Conservation (phyloP, 2,329 filamentous ascomycete species). For the Colletotrichum echinochloae region DNA sequence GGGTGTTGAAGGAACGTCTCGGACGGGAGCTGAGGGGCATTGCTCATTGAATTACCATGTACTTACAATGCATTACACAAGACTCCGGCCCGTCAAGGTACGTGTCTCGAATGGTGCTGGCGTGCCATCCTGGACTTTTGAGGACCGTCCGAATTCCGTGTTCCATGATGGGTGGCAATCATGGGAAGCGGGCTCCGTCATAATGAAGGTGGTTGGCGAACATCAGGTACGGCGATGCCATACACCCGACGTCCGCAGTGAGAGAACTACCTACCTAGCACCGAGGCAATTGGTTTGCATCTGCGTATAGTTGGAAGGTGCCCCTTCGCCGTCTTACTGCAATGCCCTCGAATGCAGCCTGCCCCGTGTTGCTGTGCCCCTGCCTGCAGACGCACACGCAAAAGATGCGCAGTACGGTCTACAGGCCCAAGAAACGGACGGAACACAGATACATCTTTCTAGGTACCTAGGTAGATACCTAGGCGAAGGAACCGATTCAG, state of each 20-base stretch:
- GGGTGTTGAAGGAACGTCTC: constrained; percentile 29
- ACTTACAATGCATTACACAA: constrained; percentile 11
- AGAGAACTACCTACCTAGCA: too few species aligned
- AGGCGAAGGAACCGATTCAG: too few species aligned
- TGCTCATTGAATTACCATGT: not conserved
- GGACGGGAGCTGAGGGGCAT: constrained; percentile 8
- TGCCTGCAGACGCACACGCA: constrained; percentile 22
- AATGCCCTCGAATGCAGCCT: constrained; percentile 13
- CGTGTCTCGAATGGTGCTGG: constrained; percentile 1
- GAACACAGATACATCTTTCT: not conserved
- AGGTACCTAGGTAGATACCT: not conserved
- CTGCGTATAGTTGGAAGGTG: not conserved
- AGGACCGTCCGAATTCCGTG: not conserved
- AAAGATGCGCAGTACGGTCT: constrained; percentile 5
- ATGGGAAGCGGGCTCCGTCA: not conserved
- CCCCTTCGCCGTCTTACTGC: not conserved
- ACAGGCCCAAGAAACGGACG: not conserved
- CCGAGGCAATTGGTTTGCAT: too few species aligned
- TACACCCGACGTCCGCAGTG: not conserved
- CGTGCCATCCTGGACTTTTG: constrained; percentile 4
- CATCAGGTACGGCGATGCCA: not conserved
- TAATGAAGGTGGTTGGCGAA: not conserved
- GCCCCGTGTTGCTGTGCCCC: constrained; percentile 30
- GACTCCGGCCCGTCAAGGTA: constrained; percentile 11
- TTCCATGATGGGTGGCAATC: not conserved